Base-by-base conservation (phyloP, 2,329 filamentous ascomycete genomes). In the Helicocarpus griseus region DNA sequence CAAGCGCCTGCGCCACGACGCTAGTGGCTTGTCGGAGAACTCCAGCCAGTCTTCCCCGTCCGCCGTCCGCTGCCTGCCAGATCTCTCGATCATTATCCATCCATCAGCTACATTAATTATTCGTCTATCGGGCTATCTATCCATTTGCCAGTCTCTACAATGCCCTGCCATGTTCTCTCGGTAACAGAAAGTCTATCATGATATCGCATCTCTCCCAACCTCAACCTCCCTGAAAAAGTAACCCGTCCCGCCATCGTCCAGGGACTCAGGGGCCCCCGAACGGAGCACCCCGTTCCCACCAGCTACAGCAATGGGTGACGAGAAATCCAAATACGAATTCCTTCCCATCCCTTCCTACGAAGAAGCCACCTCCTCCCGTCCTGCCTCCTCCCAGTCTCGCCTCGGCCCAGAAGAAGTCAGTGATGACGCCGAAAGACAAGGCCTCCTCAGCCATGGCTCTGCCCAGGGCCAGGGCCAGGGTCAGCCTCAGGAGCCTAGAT, bases 301-400 rank as follows among this genome's bases (percentile, higher is more conserved):
- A 51, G 54, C 56, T 56, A 56, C 56, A 61, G 61, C 61, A 59
- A 72, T 72, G 70, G 64, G 65, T 55, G 77, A 78, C 66, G 73
- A 79, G 66, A 81, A 81, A 62, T 68, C 68, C 59, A 73, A 73
- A 54, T 82, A 83, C 67, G 77, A 80, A 62, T 71, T 77, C 56
- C 75, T 85, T 43, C 85, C 87, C 29, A 91, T 93, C 65, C 88
- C 87, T 28, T 82, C 83, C 41, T 93, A 93, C 69, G 87, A 91
- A 68, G 87, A 94, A 73, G 87, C 88, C 56, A 78, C 80, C 54
- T 81, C 81, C 17, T 81, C 79, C 33, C 73, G 77, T 49, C 74
- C 77, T 19, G 64, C 69, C 31, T 80, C 78, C 38, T 76, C 75
- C 11, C 69, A 70, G 55, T 70, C 69, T 28, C 60, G 67, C 46